phyloP scores from a whole-genome alignment of 2,329 filamentous ascomycete species.

The Apiospora pterosperma region DNA sequence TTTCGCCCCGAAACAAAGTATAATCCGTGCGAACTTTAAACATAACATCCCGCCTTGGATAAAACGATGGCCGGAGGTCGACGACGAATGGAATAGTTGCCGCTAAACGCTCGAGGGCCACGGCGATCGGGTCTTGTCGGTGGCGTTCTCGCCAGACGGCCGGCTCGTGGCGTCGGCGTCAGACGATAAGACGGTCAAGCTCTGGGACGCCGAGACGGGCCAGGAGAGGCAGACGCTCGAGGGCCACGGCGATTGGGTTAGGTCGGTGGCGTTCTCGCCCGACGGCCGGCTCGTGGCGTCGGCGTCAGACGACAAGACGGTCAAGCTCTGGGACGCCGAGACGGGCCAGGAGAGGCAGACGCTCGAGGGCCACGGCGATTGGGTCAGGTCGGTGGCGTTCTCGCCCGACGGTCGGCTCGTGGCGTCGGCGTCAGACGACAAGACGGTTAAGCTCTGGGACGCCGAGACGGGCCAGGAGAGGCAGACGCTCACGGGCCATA shows the following conservation, averaged over 20 bases:
- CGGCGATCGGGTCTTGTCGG: neutral
- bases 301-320: no score
- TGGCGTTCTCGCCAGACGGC: neutral
- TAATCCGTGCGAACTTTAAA: conserved; percentile 18
- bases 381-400: no score
- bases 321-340: neutral
- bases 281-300: neutral
- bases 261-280: neutral
- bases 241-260: no score
- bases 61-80: conserved; percentile 5
- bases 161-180: conserved; percentile 13
- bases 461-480: neutral
- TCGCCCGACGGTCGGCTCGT: no score
- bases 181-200: conserved; percentile 9
- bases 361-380: no score
- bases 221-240: no score
- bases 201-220: no score
- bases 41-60: conserved; percentile 17
- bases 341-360: neutral
- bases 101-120: neutral
- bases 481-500: neutral
- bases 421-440: no score
- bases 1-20: conserved; percentile 27
- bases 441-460: neutral
- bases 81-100: conserved; percentile 15